Conservation (phyloP, 2,329 filamentous ascomycete species). For the Ascochyta clinopodiicola region DNA sequence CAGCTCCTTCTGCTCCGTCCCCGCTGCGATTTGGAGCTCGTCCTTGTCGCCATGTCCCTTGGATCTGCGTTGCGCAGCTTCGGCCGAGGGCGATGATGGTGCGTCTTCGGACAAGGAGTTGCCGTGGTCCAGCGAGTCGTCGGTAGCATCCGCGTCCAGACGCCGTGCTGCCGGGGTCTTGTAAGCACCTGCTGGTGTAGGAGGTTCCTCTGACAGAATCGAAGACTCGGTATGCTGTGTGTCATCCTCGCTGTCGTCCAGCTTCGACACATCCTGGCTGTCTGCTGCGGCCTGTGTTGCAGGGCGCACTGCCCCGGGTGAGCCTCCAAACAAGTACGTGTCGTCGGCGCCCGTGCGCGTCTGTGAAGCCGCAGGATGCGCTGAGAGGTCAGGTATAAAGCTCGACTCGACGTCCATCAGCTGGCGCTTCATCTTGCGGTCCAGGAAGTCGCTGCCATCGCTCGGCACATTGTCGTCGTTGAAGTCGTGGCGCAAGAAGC, state of each 20-base stretch:
- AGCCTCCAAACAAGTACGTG: conserved; percentile 54
- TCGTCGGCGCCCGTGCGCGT: conserved; percentile 51
- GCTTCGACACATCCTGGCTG: background rate
- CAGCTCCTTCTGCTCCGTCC: conserved; percentile 23
- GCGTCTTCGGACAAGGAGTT: conserved; percentile 41
- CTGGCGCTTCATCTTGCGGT: conserved; percentile 65
- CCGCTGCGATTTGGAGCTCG: background rate
- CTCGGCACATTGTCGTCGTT: conserved; percentile 38
- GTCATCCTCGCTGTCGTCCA: conserved; percentile 19
- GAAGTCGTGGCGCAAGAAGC: conserved; percentile 45
- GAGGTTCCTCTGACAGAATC: conserved; percentile 39
- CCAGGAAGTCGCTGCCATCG: conserved; percentile 56
- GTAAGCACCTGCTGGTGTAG: conserved; percentile 52
- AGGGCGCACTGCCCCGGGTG: conserved; percentile 38
- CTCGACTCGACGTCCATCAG: conserved; percentile 69
- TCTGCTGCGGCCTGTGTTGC: conserved; percentile 20
- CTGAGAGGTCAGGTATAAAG: conserved; percentile 63
- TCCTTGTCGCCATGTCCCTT: conserved; percentile 3
- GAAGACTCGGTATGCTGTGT: conserved; percentile 33
- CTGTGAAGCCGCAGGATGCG: conserved; percentile 33
- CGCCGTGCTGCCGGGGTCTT: conserved; percentile 49
- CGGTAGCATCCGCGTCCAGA: conserved; percentile 26
- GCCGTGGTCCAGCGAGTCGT: conserved; percentile 36
- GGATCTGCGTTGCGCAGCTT: conserved; percentile 46
- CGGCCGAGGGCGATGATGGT: conserved; percentile 54